These are phyloP conservation scores for Balakata baccata DNA, from an alignment of 345 rosid genomes.

Conservation along the genomic window DNA sequence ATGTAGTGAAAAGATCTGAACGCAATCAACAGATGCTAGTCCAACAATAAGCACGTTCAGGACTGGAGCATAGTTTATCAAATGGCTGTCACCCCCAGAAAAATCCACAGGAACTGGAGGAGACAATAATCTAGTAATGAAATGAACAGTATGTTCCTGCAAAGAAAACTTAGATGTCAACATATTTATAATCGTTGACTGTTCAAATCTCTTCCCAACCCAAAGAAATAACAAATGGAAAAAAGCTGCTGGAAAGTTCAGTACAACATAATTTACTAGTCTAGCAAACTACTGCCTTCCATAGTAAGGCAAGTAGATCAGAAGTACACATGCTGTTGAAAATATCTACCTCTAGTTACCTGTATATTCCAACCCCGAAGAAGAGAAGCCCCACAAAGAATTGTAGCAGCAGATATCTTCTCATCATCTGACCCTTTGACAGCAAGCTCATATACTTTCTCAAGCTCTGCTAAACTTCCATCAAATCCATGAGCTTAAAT, in stretches of 20 bases:
- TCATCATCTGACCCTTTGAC: conserved; percentile 80
- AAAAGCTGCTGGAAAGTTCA: conserved; percentile 13
- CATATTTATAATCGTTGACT: background rate
- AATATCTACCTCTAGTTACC: conserved; percentile 38
- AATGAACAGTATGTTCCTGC: conserved; percentile 77
- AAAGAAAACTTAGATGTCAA: background rate
- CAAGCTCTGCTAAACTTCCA: conserved; percentile 97
- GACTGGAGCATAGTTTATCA: conserved; percentile 66
- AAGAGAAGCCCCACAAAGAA: conserved; percentile 93
- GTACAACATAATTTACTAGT: background rate
- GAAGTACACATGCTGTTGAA: background rate
- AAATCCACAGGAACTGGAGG: conserved; percentile 67
- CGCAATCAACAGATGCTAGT: conserved; percentile 77
- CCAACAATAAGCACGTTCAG: conserved; percentile 80
- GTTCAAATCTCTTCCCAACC: background rate
- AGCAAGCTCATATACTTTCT: conserved; percentile 89
- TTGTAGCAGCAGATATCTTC: conserved; percentile 83
- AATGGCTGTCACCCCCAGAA: conserved; percentile 64
- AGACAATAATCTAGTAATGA: conserved; percentile 68
- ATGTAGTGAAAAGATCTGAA: conserved; percentile 79
- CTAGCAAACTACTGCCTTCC: conserved; percentile 4
- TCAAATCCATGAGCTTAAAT: conserved; percentile 75
- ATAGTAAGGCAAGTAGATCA: background rate
- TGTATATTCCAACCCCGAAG: conserved; percentile 95
- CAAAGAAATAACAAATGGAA: no score